These are phyloP conservation scores for Lenzites betulinus DNA, from an alignment of 768 basidiomycete species.

Conservation along the genomic window DNA sequence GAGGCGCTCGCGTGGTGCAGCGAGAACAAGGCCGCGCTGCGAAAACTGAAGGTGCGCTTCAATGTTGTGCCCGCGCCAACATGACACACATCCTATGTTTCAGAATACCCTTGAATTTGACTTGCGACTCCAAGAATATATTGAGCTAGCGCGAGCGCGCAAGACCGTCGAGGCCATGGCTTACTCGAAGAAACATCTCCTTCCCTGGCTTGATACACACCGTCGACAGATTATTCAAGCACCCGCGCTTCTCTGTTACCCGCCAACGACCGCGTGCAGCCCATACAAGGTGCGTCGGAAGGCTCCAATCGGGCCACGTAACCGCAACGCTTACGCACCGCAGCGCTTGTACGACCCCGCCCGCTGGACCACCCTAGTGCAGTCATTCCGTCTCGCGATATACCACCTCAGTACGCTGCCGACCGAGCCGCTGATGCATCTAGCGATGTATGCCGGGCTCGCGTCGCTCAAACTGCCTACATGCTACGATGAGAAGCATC, in stretches of 20 bases:
- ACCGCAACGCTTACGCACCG: not conserved
- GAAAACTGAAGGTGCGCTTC: slow-evolving; percentile 77
- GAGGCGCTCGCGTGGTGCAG: slow-evolving; percentile 96
- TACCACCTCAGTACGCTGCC: slow-evolving; percentile 88
- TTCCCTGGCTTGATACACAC: slow-evolving; percentile 83
- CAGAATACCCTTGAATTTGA: slow-evolving; percentile 97
- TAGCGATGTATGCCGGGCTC: slow-evolving; percentile 89
- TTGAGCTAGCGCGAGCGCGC: slow-evolving; percentile 78
- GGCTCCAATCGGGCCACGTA: not conserved
- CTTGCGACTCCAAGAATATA: slow-evolving; percentile 93
- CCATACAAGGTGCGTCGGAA: slow-evolving; percentile 69
- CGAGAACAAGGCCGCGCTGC: slow-evolving; percentile 90
- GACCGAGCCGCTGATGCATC: slow-evolving; percentile 81
- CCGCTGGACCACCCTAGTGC: slow-evolving; percentile 76
- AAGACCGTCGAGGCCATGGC: slow-evolving; percentile 76
- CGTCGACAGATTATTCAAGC: slow-evolving; percentile 75
- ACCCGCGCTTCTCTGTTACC: slow-evolving; percentile 74
- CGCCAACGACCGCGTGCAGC: slow-evolving; percentile 66
- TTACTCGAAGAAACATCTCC: slow-evolving; percentile 80
- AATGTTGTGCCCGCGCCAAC: not conserved
- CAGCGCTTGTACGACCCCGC: slow-evolving; percentile 82
- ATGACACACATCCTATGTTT: not conserved
- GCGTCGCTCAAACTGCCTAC: slow-evolving; percentile 87
- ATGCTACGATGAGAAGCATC: slow-evolving; percentile 64
- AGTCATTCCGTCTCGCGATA: slow-evolving; percentile 82